Percentiles rank a stretch among this genome's conserved stretches.
These are phyloP conservation scores for Backusella westeae DNA, from an alignment of 192 early-diverging fungal genomes.

Conservation along the genomic window DNA sequence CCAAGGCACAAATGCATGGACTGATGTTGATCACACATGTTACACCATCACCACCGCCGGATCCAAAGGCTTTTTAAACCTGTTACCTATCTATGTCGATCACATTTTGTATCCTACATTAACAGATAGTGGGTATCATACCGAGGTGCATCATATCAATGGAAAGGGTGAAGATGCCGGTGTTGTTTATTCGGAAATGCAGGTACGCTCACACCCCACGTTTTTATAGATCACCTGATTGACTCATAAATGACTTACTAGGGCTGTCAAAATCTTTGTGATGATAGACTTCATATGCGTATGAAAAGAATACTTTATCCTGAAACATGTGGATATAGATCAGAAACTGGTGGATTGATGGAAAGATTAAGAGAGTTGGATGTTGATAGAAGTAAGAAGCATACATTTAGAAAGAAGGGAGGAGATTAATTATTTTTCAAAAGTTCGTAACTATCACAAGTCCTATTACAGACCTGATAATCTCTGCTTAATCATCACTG, in stretches of 20 bases:
- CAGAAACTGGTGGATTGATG: constrained; percentile 63
- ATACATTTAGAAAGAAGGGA: neutral
- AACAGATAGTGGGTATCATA: constrained; percentile 55
- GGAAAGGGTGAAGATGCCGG: constrained; percentile 64
- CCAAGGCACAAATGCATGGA: constrained; percentile 66
- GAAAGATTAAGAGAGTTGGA: constrained; percentile 49
- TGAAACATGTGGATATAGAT: constrained; percentile 56
- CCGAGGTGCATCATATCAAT: constrained; percentile 64
- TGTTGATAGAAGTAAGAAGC: constrained; percentile 53
- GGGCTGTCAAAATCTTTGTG: constrained; percentile 49
- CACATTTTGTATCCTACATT: constrained; percentile 63
- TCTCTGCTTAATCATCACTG: constrained; percentile 57
- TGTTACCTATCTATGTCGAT: constrained; percentile 62
- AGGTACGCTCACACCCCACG: constrained; percentile 26
- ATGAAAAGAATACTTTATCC: constrained; percentile 58
- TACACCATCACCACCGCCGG: constrained; percentile 62
- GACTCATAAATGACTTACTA: neutral
- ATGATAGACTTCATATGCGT: constrained; percentile 41
- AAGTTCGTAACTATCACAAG: constrained; percentile 45
- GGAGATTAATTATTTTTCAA: neutral
- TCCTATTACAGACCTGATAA: constrained; percentile 64
- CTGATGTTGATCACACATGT: constrained; percentile 56
- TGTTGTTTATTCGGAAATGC: constrained; percentile 66
- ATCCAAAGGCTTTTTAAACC: constrained; percentile 53
- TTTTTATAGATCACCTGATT: too few species aligned